A percentile compares a stretch with the other conserved stretches of the same genome.
Evolutionary conservation across 371 early-diverging fungal species (phyloP).

Genomic region (Rhizomucor miehei): DNA sequence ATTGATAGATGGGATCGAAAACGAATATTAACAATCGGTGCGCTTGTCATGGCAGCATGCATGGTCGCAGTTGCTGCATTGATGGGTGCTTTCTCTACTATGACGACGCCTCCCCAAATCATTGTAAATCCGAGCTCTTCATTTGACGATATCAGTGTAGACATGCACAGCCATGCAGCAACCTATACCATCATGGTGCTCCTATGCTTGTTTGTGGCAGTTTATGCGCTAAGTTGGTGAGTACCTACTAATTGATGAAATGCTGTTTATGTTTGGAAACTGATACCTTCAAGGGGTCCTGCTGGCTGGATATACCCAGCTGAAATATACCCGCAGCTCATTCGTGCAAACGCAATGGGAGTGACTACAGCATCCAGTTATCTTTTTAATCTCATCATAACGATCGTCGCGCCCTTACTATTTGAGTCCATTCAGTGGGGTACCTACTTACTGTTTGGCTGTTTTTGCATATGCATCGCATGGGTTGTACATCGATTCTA

Average conservation of each 20-base stretch:
- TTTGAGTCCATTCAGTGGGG: slow-evolving; percentile 57
- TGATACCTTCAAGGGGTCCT: slow-evolving; percentile 61
- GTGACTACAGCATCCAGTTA: slow-evolving; percentile 83
- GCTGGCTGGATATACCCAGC: slow-evolving; percentile 88
- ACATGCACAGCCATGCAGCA: slow-evolving; percentile 24
- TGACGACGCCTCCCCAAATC: slow-evolving; percentile 16
- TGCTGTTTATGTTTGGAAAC: background rate
- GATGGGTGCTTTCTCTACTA: slow-evolving; percentile 23
- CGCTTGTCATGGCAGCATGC: slow-evolving; percentile 16
- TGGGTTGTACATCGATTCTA: slow-evolving; percentile 61
- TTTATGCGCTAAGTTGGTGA: slow-evolving; percentile 53
- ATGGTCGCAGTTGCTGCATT: slow-evolving; percentile 24
- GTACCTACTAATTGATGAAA: background rate
- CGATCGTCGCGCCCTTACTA: slow-evolving; percentile 55
- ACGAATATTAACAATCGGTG: slow-evolving; percentile 18
- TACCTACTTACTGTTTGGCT: slow-evolving; percentile 62
- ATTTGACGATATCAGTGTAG: slow-evolving; percentile 14
- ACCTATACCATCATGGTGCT: slow-evolving; percentile 53
- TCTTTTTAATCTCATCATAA: slow-evolving; percentile 66
- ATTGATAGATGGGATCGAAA: slow-evolving; percentile 24
- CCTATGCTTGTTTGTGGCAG: slow-evolving; percentile 61
- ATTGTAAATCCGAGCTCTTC: slow-evolving; percentile 17
- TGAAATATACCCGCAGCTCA: slow-evolving; percentile 73
- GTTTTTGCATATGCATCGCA: slow-evolving; percentile 56
- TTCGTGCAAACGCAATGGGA: slow-evolving; percentile 78